Evolutionary conservation across 2,329 filamentous ascomycete genomes (phyloP), one percentile per base, ranked within the genome.

Genomic region (Pseudogymnoascus sp.): DNA sequence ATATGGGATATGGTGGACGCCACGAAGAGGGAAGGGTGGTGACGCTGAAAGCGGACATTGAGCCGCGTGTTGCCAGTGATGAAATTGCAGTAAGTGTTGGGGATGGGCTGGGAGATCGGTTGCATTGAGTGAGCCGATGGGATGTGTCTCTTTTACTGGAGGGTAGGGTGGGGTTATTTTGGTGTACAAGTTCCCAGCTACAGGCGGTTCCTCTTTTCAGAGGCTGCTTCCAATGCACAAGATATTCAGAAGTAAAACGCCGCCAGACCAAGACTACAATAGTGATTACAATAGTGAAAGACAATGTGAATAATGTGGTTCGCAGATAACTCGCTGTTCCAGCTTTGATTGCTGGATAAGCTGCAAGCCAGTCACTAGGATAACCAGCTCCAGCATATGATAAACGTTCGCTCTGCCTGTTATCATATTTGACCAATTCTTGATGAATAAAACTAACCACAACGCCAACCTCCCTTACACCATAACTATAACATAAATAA

Each of bases 241-340:
- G 48, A 55, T 55, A 33, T 55, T 55, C 48, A 55, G 48, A 55
- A 33, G 33, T 55, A 33, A 55, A 55, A 55, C n/a, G n/a, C 29
- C 48, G 7, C 33, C 8, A 55, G 10, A 33, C 12, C 15, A 55
- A 17, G n/a, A 55, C n/a, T 13, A 3, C 21, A 21, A 21, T 21
- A 21, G 21, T 21, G 21, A 21, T 21, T 2, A 3, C 21, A 21
- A 10, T 33, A 33, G 8, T 33, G 2, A 12, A 33, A 55, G 27
- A 33, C 29, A 12, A 33, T 55, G 48, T 55, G 48, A 55, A 51
- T 31, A 10, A 44, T 4, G 1, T 15, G 10, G 3, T 13, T 33
- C 15, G 17, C 2, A 55, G n/a, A 55, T 33, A 55, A 55, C 27
- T 10, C 21, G 44, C 44, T 29, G 25, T 51, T 31, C 17, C 27